phyloP scores from a whole-genome alignment of 345 rosid genomes.

The Gossypium rotundifolium region DNA sequence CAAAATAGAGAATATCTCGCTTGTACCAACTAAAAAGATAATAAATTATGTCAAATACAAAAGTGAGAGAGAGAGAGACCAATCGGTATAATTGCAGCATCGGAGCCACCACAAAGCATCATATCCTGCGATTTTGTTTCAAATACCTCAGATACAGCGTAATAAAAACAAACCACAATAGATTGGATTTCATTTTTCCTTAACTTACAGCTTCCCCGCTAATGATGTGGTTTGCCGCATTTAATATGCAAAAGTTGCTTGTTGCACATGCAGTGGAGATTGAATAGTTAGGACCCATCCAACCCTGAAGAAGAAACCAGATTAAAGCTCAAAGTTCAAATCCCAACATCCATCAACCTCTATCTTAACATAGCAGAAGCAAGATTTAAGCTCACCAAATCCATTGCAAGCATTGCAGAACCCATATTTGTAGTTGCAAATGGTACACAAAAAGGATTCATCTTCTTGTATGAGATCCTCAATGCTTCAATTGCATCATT shows the following conservation, averaged over 20 bases:
- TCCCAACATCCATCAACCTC: neutral
- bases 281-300: slow-evolving; percentile 99
- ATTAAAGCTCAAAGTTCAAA: slow-evolving; percentile 18
- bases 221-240: slow-evolving; percentile 88
- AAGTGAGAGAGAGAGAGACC: slow-evolving; percentile 38
- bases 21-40: slow-evolving; percentile 6
- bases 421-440: slow-evolving; percentile 99
- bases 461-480: slow-evolving; percentile 76
- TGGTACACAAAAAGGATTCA: slow-evolving; percentile 96
- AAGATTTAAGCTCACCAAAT: slow-evolving; percentile 56
- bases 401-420: slow-evolving; percentile 98
- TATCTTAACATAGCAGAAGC: slow-evolving; percentile 7
- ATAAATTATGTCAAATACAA: slow-evolving; percentile 7
- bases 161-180: neutral
- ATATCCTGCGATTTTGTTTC: slow-evolving; percentile 50
- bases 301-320: slow-evolving; percentile 51
- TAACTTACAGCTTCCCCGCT: slow-evolving; percentile 94
- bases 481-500: slow-evolving; percentile 86
- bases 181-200: neutral
- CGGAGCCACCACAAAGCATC: slow-evolving; percentile 98
- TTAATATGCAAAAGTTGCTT: slow-evolving; percentile 83
- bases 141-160: slow-evolving; percentile 12
- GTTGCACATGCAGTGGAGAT: slow-evolving; percentile 97
- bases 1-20: slow-evolving; percentile 12
- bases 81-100: slow-evolving; percentile 80